A percentile compares a stretch with the other conserved stretches of the same genome.
Conservation (phyloP, 23 red algal genomes). For the Agarophyton chilense region DNA sequence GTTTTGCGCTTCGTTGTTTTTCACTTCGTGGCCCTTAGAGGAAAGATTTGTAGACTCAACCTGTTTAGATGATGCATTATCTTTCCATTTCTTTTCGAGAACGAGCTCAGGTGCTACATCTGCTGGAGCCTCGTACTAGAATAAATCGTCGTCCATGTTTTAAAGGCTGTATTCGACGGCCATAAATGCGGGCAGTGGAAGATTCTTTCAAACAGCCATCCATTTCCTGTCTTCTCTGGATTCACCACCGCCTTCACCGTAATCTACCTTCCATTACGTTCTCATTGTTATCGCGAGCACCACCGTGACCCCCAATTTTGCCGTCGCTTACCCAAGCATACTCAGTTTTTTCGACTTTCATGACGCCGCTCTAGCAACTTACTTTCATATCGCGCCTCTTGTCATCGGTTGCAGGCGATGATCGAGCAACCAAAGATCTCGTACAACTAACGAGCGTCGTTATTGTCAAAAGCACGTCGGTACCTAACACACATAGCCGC, state of each 20-base stretch:
- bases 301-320: background rate
- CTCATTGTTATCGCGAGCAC: background rate
- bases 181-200: background rate
- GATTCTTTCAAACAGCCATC: background rate
- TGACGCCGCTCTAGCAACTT: background rate
- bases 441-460: background rate
- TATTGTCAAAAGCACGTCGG: background rate
- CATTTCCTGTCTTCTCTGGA: background rate
- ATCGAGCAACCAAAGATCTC: background rate
- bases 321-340: background rate
- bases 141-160: constrained; percentile 66
- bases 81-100: constrained; percentile 66
- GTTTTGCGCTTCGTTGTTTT: background rate
- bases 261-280: background rate
- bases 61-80: constrained; percentile 12
- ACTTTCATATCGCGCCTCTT: background rate
- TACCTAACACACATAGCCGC: background rate
- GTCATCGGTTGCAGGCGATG: background rate
- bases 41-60: background rate
- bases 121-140: constrained; percentile 62
- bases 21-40: constrained; percentile 11
- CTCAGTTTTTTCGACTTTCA: background rate
- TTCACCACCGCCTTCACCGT: background rate
- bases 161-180: background rate
- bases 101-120: constrained; percentile 63